Conservation (phyloP, 495 filamentous ascomycete genomes). For the Neurospora sp. region DNA sequence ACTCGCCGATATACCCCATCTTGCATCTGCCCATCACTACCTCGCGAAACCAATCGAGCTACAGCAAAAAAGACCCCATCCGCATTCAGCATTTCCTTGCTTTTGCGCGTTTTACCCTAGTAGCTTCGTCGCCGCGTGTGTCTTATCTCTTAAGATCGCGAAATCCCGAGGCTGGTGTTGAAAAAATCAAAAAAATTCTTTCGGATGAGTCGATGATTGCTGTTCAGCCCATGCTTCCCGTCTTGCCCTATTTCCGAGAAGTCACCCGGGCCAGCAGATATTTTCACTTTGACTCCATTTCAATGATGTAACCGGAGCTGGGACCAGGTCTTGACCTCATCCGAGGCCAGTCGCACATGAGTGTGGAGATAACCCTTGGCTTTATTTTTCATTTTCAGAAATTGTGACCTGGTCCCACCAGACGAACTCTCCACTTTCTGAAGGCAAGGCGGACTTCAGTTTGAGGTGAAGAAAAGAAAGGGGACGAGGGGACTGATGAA, state of each 20-base stretch:
- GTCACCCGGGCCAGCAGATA: not conserved
- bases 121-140: not conserved
- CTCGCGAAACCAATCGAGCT: not conserved
- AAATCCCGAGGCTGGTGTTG: not conserved
- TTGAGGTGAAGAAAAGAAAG: not conserved
- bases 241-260: not conserved
- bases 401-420: not conserved
- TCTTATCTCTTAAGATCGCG: not conserved
- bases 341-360: not conserved
- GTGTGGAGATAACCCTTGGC: not conserved
- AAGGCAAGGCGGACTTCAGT: not conserved
- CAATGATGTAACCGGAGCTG: not conserved
- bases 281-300: not conserved
- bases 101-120: not conserved
- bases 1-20: not conserved
- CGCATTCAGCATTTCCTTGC: not conserved
- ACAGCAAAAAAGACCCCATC: not conserved
- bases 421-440: not conserved
- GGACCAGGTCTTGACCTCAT: not conserved
- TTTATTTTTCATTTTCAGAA: not conserved
- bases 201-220: not conserved
- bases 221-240: not conserved
- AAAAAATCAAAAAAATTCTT: not conserved
- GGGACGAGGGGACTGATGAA: not conserved
- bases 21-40: not conserved